These are phyloP conservation scores for Blastobotrys capitulatus DNA, from an alignment of 1,139 yeast species.

Conservation along the genomic window DNA sequence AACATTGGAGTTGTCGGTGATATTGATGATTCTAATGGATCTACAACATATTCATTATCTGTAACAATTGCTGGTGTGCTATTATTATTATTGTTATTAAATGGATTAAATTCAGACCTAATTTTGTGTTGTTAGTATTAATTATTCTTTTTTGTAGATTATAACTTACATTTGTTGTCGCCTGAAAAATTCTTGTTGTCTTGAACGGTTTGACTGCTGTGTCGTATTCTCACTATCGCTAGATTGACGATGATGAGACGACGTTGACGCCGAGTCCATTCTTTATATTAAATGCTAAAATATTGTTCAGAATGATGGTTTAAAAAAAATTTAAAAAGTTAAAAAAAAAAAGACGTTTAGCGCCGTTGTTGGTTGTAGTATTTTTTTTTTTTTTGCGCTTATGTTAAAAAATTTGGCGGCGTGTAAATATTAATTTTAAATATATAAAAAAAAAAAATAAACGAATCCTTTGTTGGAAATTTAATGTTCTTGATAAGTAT, in stretches of 20 bases:
- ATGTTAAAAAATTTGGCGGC: not conserved
- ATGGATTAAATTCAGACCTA: slow-evolving; percentile 5
- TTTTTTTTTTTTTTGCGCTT: too few species aligned
- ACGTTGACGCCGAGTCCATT: slow-evolving; percentile 2
- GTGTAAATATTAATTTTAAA: too few species aligned
- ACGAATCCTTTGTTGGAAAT: too few species aligned
- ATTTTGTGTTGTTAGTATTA: not conserved
- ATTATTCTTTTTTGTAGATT: not conserved
- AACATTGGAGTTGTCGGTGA: slow-evolving; percentile 13
- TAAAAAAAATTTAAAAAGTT: too few species aligned
- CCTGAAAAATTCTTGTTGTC: slow-evolving; percentile 2
- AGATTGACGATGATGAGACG: slow-evolving; percentile 5
- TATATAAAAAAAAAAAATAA: too few species aligned
- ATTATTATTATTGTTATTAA: not conserved
- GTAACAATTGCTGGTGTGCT: slow-evolving; percentile 8
- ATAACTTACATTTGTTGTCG: slow-evolving; percentile 4
- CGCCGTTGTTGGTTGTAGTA: not conserved
- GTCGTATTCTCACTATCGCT: slow-evolving; percentile 7
- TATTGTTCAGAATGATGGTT: not conserved
- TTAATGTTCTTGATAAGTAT: too few species aligned
- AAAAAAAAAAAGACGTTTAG: not conserved
- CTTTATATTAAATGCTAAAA: not conserved
- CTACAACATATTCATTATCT: slow-evolving; percentile 8
- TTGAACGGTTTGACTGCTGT: not conserved
- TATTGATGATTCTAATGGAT: slow-evolving; percentile 6